These are phyloP conservation scores for Pseudopithomyces chartarum DNA, from an alignment of 2,329 filamentous ascomycete genomes.

Conservation along the genomic window DNA sequence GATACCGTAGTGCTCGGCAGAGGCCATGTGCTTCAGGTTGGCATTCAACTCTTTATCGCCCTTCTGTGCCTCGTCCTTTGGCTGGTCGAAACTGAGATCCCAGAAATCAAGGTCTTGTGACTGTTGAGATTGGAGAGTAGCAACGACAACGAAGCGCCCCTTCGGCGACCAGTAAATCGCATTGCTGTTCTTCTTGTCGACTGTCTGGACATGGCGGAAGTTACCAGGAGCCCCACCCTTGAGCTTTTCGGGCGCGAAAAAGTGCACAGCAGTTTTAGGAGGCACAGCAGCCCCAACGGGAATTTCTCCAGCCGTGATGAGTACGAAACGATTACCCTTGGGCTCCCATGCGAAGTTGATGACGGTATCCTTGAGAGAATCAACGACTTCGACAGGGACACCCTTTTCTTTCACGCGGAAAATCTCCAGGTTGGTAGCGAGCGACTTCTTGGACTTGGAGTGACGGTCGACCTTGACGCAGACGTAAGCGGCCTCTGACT, in stretches of 20 bases:
- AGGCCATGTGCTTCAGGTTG: slow-evolving; percentile 94
- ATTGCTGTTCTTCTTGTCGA: slow-evolving; percentile 99
- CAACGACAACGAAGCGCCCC: slow-evolving; percentile 92
- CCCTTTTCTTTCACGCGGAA: slow-evolving; percentile 98
- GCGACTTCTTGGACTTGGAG: slow-evolving; percentile 98
- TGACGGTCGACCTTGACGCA: slow-evolving; percentile 99
- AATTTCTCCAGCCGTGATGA: slow-evolving; percentile 92
- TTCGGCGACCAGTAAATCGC: slow-evolving; percentile 99
- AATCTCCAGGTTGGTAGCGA: slow-evolving; percentile 96
- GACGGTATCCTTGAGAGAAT: slow-evolving; percentile 96
- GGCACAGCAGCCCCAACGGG: slow-evolving; percentile 77
- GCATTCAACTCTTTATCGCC: slow-evolving; percentile 91
- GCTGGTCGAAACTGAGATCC: slow-evolving; percentile 88
- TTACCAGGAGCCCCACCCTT: slow-evolving; percentile 84
- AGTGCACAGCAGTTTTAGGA: slow-evolving; percentile 92
- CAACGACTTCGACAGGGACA: slow-evolving; percentile 96
- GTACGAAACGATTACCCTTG: slow-evolving; percentile 94
- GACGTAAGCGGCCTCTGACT: slow-evolving; percentile 89
- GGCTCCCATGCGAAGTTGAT: slow-evolving; percentile 99
- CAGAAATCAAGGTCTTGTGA: slow-evolving; percentile 97
- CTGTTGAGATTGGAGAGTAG: slow-evolving; percentile 89
- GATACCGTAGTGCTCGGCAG: slow-evolving; percentile 92
- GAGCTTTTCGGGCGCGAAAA: slow-evolving; percentile 95
- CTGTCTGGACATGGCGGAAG: slow-evolving; percentile 93
- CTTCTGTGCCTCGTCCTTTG: slow-evolving; percentile 82